Base-by-base conservation (phyloP, 2,329 filamentous ascomycete species). In the Dryadomyces quercus-mongolicae region DNA sequence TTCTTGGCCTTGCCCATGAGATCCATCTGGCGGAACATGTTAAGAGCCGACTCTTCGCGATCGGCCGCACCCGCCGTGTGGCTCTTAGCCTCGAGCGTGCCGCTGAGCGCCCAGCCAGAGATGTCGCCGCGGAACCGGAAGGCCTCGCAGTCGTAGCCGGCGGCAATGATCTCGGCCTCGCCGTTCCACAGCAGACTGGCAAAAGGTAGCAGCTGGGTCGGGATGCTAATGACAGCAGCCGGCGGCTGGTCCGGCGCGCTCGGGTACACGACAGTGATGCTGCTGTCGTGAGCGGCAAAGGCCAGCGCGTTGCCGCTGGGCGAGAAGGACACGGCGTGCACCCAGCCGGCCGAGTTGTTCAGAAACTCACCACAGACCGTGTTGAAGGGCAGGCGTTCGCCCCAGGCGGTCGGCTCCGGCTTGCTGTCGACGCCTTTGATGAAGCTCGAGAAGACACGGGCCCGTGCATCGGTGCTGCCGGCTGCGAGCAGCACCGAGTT, bases 21-120 rank as follows among this genome's bases (percentile, higher is more conserved):
- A 70, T 98, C 93, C 93, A 98, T 97, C 74, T 96, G 91, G 64
- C 84, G 82, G 74, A 98, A 98, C 89, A 97, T 95, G 71, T 97
- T 95, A 68, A 96, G 74, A 22, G 93, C 93, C 60, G 87, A 93
- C 68, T 97, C 93, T 70, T 97, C 93, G 36, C 86, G 79, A 54
- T 81, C 79, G 55, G 78, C 82, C 54, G 75, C 68, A 46, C 80
- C 85, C 31, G 77, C 67, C 22, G 77, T 74, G 5, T 77, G 73
- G 51, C 80, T 76, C 71, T 91, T 90, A 50, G 75, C 74, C 71
- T 96, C 91, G 57, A 97, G 73, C 4, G 88, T 85, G 36, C 90
- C 91, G 40, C 78, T 80, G 42, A 96, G 74, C 65, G 89, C 80
- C 93, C 93, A 98, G 46, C 92, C 91, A 38, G 73, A 72, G 61